Conservation (phyloP, 2,329 filamentous ascomycete genomes). For the Dothideomycetes sp. region DNA sequence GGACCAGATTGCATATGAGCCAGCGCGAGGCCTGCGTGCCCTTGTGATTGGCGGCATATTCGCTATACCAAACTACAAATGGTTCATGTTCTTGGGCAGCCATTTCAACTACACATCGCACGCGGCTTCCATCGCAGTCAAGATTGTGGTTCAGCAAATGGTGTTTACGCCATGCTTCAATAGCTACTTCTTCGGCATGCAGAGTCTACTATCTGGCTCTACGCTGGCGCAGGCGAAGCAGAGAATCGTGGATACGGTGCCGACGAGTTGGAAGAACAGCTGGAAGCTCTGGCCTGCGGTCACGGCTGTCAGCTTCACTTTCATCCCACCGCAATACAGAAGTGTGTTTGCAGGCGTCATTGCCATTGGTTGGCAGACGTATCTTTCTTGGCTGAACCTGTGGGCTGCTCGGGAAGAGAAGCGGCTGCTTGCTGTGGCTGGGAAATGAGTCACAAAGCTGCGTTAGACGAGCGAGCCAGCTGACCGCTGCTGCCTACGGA, state of each 20-base stretch:
- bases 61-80: constrained; percentile 70
- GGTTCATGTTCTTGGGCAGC: constrained; percentile 70
- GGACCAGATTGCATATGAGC: constrained; percentile 45
- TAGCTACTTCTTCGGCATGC: constrained; percentile 42
- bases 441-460: no score
- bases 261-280: constrained; percentile 64
- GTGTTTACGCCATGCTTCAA: constrained; percentile 61
- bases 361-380: constrained; percentile 87
- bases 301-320: constrained; percentile 79
- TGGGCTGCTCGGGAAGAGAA: constrained; percentile 51
- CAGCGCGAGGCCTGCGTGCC: constrained; percentile 56
- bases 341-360: constrained; percentile 66
- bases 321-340: constrained; percentile 66
- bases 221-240: constrained; percentile 52
- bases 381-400: constrained; percentile 70
- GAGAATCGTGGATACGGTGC: constrained; percentile 64
- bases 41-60: constrained; percentile 62
- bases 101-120: constrained; percentile 78
- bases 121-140: constrained; percentile 57
- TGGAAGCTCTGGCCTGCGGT: constrained; percentile 83
- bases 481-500: no score
- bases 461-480: no score
- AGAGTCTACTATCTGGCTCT: constrained; percentile 45
- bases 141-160: constrained; percentile 70
- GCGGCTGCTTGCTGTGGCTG: not conserved